A percentile compares a stretch with the other conserved stretches of the same genome.
phyloP scores from a whole-genome alignment of 1,284 basidiomycete species.

The Peniophora sp. region DNA sequence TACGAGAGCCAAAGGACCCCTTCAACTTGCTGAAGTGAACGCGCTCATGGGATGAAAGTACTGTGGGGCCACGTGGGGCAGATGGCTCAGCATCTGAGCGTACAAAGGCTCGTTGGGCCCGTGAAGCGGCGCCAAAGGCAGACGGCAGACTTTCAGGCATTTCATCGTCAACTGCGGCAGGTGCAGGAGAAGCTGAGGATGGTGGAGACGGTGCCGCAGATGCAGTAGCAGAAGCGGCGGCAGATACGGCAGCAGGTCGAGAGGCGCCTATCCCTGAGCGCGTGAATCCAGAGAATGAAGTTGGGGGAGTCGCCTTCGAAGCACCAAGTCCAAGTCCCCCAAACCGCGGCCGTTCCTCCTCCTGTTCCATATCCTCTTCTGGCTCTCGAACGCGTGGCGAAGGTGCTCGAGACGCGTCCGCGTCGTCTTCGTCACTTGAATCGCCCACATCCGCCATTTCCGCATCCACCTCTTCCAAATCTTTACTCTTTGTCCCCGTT shows the following conservation, averaged over 20 bases:
- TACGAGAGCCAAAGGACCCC: slow-evolving; percentile 72
- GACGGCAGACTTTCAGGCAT: slow-evolving; percentile 27
- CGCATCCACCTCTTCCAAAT: slow-evolving; percentile 27
- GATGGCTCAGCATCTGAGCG: slow-evolving; percentile 38
- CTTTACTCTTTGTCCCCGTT: slow-evolving; percentile 29
- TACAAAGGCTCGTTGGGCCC: slow-evolving; percentile 46
- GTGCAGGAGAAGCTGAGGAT: slow-evolving; percentile 16
- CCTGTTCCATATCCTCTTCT: slow-evolving; percentile 42
- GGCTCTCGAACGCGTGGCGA: slow-evolving; percentile 41
- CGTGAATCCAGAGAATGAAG: slow-evolving; percentile 13
- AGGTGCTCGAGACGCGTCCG: slow-evolving; percentile 37
- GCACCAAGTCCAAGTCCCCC: slow-evolving; percentile 42
- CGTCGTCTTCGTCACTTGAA: slow-evolving; percentile 32
- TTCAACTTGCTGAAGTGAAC: slow-evolving; percentile 76
- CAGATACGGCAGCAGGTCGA: slow-evolving; percentile 13
- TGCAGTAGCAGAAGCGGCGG: slow-evolving; percentile 24
- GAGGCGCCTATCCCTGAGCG: slow-evolving; percentile 37
- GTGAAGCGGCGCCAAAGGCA: slow-evolving; percentile 32
- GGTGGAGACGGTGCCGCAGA: slow-evolving; percentile 12
- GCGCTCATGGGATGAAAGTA: slow-evolving; percentile 57
- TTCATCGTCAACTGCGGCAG: slow-evolving; percentile 12
- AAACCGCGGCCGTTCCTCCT: slow-evolving; percentile 27
- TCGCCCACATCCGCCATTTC: slow-evolving; percentile 24
- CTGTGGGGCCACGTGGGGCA: slow-evolving; percentile 32
- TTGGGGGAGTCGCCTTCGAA: slow-evolving; percentile 13